phyloP scores from a whole-genome alignment of 2,329 filamentous ascomycete genomes.

The Ascocoryne sarcoides region DNA sequence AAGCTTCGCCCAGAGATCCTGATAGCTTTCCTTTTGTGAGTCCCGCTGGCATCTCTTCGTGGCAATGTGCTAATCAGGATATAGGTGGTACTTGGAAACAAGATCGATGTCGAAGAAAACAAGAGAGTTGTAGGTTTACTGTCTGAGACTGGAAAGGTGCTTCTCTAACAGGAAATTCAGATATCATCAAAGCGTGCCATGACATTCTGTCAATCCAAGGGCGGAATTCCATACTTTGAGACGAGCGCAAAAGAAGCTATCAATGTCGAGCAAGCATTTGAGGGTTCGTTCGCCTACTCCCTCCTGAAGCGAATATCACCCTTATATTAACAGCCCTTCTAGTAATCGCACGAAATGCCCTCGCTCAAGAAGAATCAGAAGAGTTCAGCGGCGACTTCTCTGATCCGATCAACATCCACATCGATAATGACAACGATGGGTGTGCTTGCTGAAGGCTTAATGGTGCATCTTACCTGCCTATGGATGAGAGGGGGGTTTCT shows the following conservation, averaged over 20 bases:
- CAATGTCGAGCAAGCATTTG: constrained; percentile 86
- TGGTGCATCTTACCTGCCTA: too few relatives aligned
- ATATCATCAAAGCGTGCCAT: constrained; percentile 93
- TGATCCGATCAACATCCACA: constrained; percentile 96
- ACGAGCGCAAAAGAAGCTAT: constrained; percentile 98
- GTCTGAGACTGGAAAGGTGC: neutral
- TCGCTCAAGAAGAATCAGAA: constrained; percentile 94
- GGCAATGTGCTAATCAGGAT: constrained; percentile 3
- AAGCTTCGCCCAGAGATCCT: constrained; percentile 90
- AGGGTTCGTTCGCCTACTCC: constrained; percentile 34
- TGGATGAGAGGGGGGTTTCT: too few relatives aligned
- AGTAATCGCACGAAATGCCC: constrained; percentile 94
- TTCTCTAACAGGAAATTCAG: constrained; percentile 34
- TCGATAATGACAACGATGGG: constrained; percentile 85
- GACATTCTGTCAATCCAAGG: constrained; percentile 96
- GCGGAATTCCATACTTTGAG: constrained; percentile 97
- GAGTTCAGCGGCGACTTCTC: constrained; percentile 97
- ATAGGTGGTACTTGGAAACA: constrained; percentile 92
- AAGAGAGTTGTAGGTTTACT: constrained; percentile 67
- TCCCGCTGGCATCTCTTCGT: constrained; percentile 15
- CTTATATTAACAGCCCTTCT: constrained; percentile 1
- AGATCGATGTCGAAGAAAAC: constrained; percentile 97
- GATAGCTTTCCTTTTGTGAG: constrained; percentile 96
- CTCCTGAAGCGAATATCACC: neutral
- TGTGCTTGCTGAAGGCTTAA: constrained; percentile 67